Base-by-base conservation (phyloP, 371 early-diverging fungal genomes). In the Mucor mucedo region DNA sequence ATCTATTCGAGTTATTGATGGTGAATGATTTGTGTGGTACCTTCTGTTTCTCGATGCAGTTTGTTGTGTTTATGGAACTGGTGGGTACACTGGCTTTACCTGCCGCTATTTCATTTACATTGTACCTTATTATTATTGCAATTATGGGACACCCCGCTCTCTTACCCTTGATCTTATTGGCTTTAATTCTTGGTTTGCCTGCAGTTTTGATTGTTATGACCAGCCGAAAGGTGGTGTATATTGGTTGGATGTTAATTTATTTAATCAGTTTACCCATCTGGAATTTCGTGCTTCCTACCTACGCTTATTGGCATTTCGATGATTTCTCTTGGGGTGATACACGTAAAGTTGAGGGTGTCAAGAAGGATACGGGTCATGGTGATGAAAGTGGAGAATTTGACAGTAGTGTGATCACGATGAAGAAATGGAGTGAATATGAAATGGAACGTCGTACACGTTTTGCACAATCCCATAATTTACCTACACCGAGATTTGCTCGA, bases 291-390 rank as follows among this genome's bases (percentile, higher is more conserved):
- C 84, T 99, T 13, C 99, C 99, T 2, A 82, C 93, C 0, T 99
- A 99, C 70, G 96, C 99, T 7, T 99, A 91, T 80, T 99, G 99
- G 99, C 97, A 98, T 76, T 98, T 99, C 80, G 99, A 99, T 75
- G 98, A 99, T 71, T 98, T 99, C 69, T 89, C 91, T 4, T 99
- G 99, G 99, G 99, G 99, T 8, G 92, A 97, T 65, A 99, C 99
- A 0, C 87, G 99, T 54, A 87, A 88, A 66, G 91, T 95, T 1
- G 87, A 88, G 42, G 93, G 93, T 27, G 75, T 87, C 71, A 86
- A 68, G 58, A 85, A 78, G 5, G 78, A 78, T 49, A 75, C 65
- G 58, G 72, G 71, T 0, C 87, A 89, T 52, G 83, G 85, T 5
- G 76, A 75, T 28, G 84, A 85, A 62, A 83, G 83, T 29, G 91